Conservation (phyloP, 1,139 yeast genomes). For the Scheffersomyces illinoinensis region DNA sequence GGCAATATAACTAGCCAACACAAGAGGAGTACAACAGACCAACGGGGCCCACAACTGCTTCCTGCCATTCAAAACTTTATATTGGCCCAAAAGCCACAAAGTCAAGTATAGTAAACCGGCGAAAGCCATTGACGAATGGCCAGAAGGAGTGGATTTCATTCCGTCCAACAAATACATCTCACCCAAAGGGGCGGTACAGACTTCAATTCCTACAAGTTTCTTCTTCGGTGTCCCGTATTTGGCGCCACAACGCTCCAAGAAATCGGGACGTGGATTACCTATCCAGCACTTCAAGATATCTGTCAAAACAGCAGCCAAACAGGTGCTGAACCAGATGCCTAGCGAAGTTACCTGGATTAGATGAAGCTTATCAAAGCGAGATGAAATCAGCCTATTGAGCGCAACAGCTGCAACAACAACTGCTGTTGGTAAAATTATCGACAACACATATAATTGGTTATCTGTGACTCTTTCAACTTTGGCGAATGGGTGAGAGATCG, state of each 20-base stretch:
- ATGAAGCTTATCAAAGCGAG: constrained; percentile 14
- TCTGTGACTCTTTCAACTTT: constrained; percentile 19
- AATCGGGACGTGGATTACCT: constrained; percentile 28
- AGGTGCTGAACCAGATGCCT: constrained; percentile 15
- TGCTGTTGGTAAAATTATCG: constrained; percentile 14
- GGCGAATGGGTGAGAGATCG: constrained; percentile 22
- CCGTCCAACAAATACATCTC: constrained; percentile 64
- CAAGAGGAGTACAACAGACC: constrained; percentile 23
- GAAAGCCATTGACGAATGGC: constrained; percentile 73
- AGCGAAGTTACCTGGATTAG: constrained; percentile 19
- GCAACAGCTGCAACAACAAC: constrained; percentile 6
- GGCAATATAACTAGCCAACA: constrained; percentile 47
- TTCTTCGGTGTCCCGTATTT: constrained; percentile 12
- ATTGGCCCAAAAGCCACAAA: constrained; percentile 25
- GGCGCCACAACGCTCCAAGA: constrained; percentile 22
- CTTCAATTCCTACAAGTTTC: constrained; percentile 17
- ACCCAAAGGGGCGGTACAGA: constrained; percentile 47
- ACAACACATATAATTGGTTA: constrained; percentile 15
- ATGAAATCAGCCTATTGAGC: constrained; percentile 2
- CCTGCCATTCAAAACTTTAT: constrained; percentile 8
- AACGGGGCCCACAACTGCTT: constrained; percentile 6
- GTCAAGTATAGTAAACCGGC: constrained; percentile 63
- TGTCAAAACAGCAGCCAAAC: constrained; percentile 36
- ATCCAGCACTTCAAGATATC: constrained; percentile 26
- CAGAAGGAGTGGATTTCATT: constrained; percentile 78